Conservation (phyloP, 495 filamentous ascomycete species). For the Sordaria brevicollis region DNA sequence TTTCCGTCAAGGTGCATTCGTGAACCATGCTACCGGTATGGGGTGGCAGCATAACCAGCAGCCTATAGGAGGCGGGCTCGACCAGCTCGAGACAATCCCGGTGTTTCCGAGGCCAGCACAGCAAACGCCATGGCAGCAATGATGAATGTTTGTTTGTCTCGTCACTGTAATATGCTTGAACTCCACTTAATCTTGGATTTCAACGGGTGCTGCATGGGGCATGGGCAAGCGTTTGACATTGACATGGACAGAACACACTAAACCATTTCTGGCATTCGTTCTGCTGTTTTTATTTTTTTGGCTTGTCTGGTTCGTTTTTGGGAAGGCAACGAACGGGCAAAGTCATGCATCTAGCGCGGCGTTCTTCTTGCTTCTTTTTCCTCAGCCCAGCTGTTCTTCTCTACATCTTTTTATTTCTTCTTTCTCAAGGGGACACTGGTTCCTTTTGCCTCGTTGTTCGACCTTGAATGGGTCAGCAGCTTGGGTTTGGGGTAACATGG, state of each 20-base stretch:
- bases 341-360: constrained; percentile 16
- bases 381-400: neutral
- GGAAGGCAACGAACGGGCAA: neutral
- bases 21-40: constrained; percentile 76
- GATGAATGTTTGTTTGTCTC: neutral
- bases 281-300: neutral
- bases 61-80: constrained; percentile 78
- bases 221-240: neutral
- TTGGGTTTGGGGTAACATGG: neutral
- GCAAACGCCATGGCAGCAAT: constrained; percentile 46
- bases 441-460: neutral
- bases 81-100: constrained; percentile 68
- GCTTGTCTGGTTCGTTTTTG: neutral
- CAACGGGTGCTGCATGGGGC: neutral
- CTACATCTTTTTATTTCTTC: too few species aligned
- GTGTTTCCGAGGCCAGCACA: constrained; percentile 73
- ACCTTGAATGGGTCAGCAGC: neutral
- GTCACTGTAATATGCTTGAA: neutral
- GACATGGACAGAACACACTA: neutral
- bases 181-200: neutral
- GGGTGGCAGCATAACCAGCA: constrained; percentile 74
- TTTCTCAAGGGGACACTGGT: neutral
- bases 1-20: constrained; percentile 79
- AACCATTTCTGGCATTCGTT: neutral
- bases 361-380: constrained; percentile 2